A percentile compares a stretch with the other conserved stretches of the same genome.
Evolutionary conservation across 768 basidiomycete genomes (phyloP).

Genomic region (Termitomyces titanicus): DNA sequence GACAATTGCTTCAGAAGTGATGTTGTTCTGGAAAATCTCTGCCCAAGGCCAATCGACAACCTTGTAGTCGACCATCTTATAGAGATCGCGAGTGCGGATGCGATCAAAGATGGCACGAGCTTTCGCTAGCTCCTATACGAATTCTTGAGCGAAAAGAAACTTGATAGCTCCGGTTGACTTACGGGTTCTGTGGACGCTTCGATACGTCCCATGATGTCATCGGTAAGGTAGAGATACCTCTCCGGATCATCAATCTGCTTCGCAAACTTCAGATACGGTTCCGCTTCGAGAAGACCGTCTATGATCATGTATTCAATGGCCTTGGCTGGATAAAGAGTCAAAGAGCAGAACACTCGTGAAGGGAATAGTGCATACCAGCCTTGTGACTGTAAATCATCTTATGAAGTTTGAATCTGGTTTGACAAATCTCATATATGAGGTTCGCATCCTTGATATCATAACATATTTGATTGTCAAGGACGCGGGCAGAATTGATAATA

Average conservation of each 20-base stretch:
- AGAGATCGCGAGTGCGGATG: constrained; percentile 61
- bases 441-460: constrained; percentile 82
- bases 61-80: constrained; percentile 67
- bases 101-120: constrained; percentile 62
- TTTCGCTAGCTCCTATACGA: constrained; percentile 50
- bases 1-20: constrained; percentile 43
- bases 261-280: constrained; percentile 60
- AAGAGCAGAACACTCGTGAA: background rate
- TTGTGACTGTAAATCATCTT: constrained; percentile 84
- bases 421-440: constrained; percentile 69
- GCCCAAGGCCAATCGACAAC: constrained; percentile 38
- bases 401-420: constrained; percentile 75
- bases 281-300: constrained; percentile 67
- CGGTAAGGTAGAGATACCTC: constrained; percentile 62
- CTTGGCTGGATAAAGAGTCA: constrained; percentile 42
- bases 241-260: constrained; percentile 51
- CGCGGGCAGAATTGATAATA: constrained; percentile 70
- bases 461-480: constrained; percentile 71
- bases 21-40: constrained; percentile 29
- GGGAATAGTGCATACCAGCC: constrained; percentile 40
- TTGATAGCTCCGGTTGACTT: background rate
- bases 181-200: constrained; percentile 52
- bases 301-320: constrained; percentile 86
- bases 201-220: constrained; percentile 60
- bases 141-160: background rate